Evolutionary conservation across 768 basidiomycete species (phyloP).

Genomic region (Rhodotorula toruloides): DNA sequence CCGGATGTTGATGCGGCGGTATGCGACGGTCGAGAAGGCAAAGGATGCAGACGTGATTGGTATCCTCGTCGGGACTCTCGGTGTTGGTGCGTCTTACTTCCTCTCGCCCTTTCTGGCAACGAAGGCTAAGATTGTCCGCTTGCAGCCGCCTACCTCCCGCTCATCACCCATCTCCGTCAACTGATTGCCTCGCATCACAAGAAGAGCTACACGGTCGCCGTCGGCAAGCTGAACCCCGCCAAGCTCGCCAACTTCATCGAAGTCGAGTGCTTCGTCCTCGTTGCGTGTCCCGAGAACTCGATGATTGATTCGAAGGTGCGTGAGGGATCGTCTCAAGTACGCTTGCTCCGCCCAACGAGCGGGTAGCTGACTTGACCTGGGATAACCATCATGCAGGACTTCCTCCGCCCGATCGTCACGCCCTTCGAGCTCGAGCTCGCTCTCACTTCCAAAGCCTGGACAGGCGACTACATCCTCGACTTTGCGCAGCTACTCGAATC

Average conservation of each 20-base stretch:
- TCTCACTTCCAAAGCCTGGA: conserved; percentile 67
- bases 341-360: not conserved
- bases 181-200: conserved; percentile 64
- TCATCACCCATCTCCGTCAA: conserved; percentile 73
- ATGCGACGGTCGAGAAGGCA: conserved; percentile 77
- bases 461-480: conserved; percentile 50
- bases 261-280: conserved; percentile 89
- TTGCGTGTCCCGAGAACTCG: conserved; percentile 91
- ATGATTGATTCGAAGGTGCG: conserved; percentile 63
- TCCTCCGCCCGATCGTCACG: conserved; percentile 81
- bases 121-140: not conserved
- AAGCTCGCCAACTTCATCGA: conserved; percentile 95
- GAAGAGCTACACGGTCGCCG: conserved; percentile 90
- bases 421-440: conserved; percentile 86
- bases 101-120: not conserved
- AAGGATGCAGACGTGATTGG: conserved; percentile 90
- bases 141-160: conserved; percentile 68
- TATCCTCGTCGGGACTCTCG: conserved; percentile 88
- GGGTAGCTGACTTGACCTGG: not conserved
- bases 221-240: conserved; percentile 88
- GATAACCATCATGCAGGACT: conserved; percentile 74
- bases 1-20: conserved; percentile 79
- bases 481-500: conserved; percentile 24
- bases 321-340: no score
- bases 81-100: conserved; percentile 59